Percentiles rank a stretch among this genome's conserved stretches.
Conservation (phyloP, 805 yeast species). For the Ogataea paraovalis region DNA sequence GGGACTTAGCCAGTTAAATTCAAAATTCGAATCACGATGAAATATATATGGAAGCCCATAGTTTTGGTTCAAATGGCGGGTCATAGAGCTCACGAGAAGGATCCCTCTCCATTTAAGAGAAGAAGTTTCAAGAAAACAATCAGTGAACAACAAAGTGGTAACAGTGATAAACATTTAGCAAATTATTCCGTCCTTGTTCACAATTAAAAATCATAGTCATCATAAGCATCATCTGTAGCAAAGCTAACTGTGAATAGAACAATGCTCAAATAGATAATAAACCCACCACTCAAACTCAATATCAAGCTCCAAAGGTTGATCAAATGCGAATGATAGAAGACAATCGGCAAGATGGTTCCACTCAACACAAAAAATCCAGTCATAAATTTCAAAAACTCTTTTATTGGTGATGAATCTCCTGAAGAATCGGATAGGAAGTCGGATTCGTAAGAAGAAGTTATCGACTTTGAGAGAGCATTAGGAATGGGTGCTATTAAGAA, state of each 20-base stretch:
- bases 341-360: slow-evolving; percentile 31
- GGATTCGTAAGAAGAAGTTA: slow-evolving; percentile 25
- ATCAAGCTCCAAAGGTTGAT: slow-evolving; percentile 30
- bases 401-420: slow-evolving; percentile 17
- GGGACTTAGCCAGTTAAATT: no score
- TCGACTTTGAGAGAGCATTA: slow-evolving; percentile 25
- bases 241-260: slow-evolving; percentile 78
- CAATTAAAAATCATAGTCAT: slow-evolving; percentile 31
- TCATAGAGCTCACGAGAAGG: no score
- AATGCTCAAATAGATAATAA: slow-evolving; percentile 75
- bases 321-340: slow-evolving; percentile 28
- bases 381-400: slow-evolving; percentile 27
- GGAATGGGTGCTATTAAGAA: slow-evolving; percentile 36
- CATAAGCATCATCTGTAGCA: slow-evolving; percentile 49
- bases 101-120: no score
- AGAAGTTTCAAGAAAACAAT: no score
- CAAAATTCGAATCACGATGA: no score
- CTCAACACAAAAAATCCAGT: slow-evolving; percentile 33
- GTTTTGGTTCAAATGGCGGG: no score
- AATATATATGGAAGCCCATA: no score
- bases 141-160: no score
- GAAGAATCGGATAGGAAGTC: slow-evolving; percentile 28
- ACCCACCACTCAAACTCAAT: slow-evolving; percentile 83
- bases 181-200: no score
- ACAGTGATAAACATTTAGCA: no score